Conservation (phyloP, 2,329 filamentous ascomycete species). For the Alternaria sp. region DNA sequence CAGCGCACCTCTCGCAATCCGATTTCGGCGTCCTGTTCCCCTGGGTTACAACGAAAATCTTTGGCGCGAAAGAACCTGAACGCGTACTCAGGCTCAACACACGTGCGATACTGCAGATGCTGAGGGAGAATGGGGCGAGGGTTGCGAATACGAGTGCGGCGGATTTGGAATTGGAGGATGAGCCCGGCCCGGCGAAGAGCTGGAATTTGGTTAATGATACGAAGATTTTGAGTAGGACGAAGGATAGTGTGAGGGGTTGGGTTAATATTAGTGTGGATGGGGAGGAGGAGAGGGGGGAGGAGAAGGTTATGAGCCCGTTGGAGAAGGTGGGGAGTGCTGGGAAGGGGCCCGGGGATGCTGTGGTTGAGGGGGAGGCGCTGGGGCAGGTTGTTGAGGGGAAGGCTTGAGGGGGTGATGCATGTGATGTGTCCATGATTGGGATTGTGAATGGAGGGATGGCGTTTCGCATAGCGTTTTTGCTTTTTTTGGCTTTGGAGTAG, state of each 20-base stretch:
- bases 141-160: constrained; percentile 50
- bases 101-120: constrained; percentile 78
- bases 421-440: background rate
- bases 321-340: constrained; percentile 12
- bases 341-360: constrained; percentile 31
- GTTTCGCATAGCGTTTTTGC: background rate
- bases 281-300: constrained; percentile 2
- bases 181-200: constrained; percentile 12
- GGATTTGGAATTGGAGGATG: constrained; percentile 50
- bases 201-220: constrained; percentile 32
- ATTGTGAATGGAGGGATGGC: background rate
- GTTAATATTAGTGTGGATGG: constrained; percentile 29
- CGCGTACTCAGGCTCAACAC: constrained; percentile 83
- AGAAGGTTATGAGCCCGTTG: constrained; percentile 11
- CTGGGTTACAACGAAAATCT: constrained; percentile 61
- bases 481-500: background rate
- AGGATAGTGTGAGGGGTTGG: constrained; percentile 45
- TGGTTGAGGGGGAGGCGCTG: constrained; percentile 46
- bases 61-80: constrained; percentile 70
- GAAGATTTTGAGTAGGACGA: constrained; percentile 38
- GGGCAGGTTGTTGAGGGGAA: constrained; percentile 38
- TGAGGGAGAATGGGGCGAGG: constrained; percentile 55
- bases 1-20: constrained; percentile 82
- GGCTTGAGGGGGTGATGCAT: background rate
- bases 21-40: constrained; percentile 87